Percentiles rank a stretch among this genome's conserved stretches.
Conservation (phyloP, 192 early-diverging fungal species). For the Coemansia sp. region DNA sequence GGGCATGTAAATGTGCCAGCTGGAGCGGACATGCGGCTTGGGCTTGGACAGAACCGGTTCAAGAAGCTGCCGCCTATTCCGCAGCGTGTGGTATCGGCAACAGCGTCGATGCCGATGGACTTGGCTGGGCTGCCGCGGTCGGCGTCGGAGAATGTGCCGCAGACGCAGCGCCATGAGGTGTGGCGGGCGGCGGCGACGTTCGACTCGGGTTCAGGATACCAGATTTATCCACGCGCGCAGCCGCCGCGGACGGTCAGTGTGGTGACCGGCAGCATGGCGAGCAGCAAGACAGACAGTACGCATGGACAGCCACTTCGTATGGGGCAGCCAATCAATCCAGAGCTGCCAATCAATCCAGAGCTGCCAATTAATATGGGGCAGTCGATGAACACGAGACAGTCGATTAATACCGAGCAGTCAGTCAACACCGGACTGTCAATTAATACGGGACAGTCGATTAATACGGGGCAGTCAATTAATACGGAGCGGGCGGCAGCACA, state of each 20-base stretch:
- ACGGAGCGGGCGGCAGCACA: conserved; percentile 1
- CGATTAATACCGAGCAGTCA: not conserved
- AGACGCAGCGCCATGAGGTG: not conserved
- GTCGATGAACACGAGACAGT: not conserved
- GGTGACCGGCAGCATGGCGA: conserved; percentile 4
- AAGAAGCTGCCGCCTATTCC: conserved; percentile 22
- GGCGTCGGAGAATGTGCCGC: not conserved
- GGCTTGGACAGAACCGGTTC: not conserved
- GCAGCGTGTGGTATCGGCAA: conserved; percentile 4
- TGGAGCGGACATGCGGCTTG: not conserved
- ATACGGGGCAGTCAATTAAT: not conserved
- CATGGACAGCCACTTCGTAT: not conserved
- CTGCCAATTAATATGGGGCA: not conserved
- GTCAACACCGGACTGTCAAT: not conserved
- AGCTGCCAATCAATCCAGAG: not conserved
- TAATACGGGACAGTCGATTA: not conserved
- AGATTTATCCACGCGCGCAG: not conserved
- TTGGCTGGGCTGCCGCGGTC: not conserved
- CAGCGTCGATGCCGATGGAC: conserved; percentile 1
- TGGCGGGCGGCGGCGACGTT: not conserved
- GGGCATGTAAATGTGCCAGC: conserved; percentile 9
- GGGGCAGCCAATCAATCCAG: not conserved
- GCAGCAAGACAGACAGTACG: not conserved
- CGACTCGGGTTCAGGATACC: not conserved
- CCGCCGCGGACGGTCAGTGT: not conserved